These are phyloP conservation scores for Babjeviella inositovora DNA, from an alignment of 805 yeast genomes.

Conservation along the genomic window DNA sequence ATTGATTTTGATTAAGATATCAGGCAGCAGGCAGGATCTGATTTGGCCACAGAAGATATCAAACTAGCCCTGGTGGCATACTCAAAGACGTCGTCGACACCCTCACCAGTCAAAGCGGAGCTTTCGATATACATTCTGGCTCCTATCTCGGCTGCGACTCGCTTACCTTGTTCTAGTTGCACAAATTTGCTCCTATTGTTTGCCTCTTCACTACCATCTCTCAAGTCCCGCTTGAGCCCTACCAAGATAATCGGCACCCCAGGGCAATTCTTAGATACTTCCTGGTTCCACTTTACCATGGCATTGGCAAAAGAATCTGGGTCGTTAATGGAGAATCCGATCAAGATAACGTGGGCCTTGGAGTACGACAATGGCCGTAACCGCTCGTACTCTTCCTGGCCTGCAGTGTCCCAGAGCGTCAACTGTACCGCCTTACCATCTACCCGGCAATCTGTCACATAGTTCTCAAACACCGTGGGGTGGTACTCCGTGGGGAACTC, in stretches of 20 bases:
- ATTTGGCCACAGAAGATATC: conserved; percentile 16
- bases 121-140: conserved; percentile 79
- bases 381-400: conserved; percentile 90
- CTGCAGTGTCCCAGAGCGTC: conserved; percentile 93
- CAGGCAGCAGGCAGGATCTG: no score
- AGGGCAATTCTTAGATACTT: conserved; percentile 70
- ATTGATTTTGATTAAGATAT: no score
- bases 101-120: conserved; percentile 85
- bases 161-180: conserved; percentile 41
- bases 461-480: conserved; percentile 90
- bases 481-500: conserved; percentile 87
- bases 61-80: conserved; percentile 77
- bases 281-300: conserved; percentile 74
- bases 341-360: conserved; percentile 71
- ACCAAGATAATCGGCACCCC: conserved; percentile 62
- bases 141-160: conserved; percentile 62
- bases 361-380: conserved; percentile 78
- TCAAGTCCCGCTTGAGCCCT: conserved; percentile 73
- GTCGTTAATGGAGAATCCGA: conserved; percentile 75
- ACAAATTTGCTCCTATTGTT: conserved; percentile 26
- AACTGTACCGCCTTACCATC: conserved; percentile 85
- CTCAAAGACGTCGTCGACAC: conserved; percentile 89
- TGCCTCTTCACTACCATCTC: conserved; percentile 22
- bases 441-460: conserved; percentile 85
- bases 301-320: conserved; percentile 81